phyloP scores from a whole-genome alignment of 2,329 filamentous ascomycete species.

The Sporothrix brunneoviolacea region DNA sequence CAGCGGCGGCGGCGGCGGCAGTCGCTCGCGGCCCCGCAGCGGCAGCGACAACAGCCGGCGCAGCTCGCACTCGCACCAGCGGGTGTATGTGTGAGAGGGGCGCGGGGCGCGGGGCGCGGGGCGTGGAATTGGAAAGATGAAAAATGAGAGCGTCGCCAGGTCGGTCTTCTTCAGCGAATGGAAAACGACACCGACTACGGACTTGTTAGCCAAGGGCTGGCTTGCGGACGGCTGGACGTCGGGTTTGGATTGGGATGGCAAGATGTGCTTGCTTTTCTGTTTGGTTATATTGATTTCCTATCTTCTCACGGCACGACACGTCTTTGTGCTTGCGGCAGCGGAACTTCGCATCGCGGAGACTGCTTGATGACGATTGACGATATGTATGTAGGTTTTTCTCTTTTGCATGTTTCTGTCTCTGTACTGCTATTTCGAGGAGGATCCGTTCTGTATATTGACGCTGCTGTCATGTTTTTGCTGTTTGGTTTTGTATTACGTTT shows the following conservation, averaged over 20 bases:
- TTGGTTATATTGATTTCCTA: background rate
- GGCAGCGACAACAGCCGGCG: constrained; percentile 32
- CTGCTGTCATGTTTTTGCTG: constrained; percentile 22
- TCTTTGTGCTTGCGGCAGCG: too few species aligned
- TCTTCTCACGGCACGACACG: too few species aligned
- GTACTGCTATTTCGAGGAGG: background rate
- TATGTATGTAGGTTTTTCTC: background rate
- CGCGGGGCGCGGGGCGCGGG: too few species aligned
- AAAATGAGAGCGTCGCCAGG: too few species aligned
- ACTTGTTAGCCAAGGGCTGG: too few species aligned
- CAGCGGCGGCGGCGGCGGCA: constrained; percentile 33
- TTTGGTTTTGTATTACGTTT: background rate
- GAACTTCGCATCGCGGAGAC: too few species aligned
- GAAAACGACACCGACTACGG: too few species aligned
- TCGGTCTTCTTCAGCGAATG: too few species aligned
- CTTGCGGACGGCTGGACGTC: too few species aligned
- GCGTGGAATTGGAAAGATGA: too few species aligned
- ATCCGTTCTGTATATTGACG: background rate
- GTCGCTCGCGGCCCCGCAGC: constrained; percentile 34
- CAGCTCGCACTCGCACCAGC: constrained; percentile 43
- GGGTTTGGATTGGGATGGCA: too few species aligned
- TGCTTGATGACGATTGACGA: background rate
- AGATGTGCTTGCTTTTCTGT: too few species aligned
- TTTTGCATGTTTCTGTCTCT: background rate
- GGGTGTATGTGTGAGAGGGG: constrained; percentile 42